Percentiles rank a stretch among this genome's conserved stretches.
Evolutionary conservation across 108 stramenopile species (phyloP).

Genomic region (Fragilaria radians): DNA sequence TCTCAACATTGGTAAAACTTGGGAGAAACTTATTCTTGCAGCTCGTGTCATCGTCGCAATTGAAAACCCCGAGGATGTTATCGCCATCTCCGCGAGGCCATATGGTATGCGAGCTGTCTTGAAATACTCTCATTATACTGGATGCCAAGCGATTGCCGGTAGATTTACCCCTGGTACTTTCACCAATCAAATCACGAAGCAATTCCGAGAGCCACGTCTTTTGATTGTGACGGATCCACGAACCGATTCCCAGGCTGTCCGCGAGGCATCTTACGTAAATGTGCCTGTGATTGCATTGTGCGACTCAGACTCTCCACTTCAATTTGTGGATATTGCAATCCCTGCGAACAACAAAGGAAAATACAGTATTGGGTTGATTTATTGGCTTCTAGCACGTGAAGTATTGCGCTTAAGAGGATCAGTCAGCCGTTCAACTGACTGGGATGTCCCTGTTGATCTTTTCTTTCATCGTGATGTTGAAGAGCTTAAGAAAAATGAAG

Average conservation of each 20-base stretch:
- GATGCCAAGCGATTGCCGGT: slow-evolving; percentile 94
- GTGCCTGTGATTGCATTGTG: slow-evolving; percentile 99
- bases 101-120: slow-evolving; percentile 99
- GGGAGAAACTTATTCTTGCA: slow-evolving; percentile 99
- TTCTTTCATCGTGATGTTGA: slow-evolving; percentile 99
- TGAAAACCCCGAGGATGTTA: slow-evolving; percentile 98
- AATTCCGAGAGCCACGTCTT: slow-evolving; percentile 98
- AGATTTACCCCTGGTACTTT: slow-evolving; percentile 99
- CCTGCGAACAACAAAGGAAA: slow-evolving; percentile 99
- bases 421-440: slow-evolving; percentile 81
- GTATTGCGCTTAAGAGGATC: slow-evolving; percentile 96
- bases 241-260: slow-evolving; percentile 94
- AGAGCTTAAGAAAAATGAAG: slow-evolving; percentile 98
- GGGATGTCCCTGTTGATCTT: slow-evolving; percentile 99
- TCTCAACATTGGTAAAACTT: slow-evolving; percentile 99
- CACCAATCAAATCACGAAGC: slow-evolving; percentile 99
- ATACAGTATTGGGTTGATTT: slow-evolving; percentile 97
- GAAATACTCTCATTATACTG: slow-evolving; percentile 99
- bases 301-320: slow-evolving; percentile 98
- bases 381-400: slow-evolving; percentile 99
- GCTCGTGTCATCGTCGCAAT: slow-evolving; percentile 99
- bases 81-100: slow-evolving; percentile 99
- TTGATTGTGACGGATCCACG: slow-evolving; percentile 98
- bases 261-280: slow-evolving; percentile 97
- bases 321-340: slow-evolving; percentile 98